These are phyloP conservation scores for Abeoforma whisleri DNA, from an alignment of 78 protist species.

Conservation along the genomic window DNA sequence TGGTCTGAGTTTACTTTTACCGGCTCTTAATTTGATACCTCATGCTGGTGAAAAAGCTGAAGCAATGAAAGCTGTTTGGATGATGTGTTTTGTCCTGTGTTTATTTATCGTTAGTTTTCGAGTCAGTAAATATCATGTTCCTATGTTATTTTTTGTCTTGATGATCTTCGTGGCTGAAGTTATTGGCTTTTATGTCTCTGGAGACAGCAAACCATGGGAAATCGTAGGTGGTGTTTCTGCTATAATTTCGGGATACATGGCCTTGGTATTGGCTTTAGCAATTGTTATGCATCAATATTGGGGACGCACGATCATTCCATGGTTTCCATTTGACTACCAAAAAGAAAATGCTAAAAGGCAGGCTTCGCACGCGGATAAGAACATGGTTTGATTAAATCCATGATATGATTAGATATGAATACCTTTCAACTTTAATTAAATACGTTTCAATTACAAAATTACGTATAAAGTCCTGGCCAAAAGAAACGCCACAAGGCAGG, in stretches of 20 bases:
- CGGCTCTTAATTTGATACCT: too few species aligned
- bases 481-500: too few species aligned
- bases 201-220: not conserved
- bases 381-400: too few species aligned
- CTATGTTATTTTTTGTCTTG: not conserved
- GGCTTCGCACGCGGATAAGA: too few species aligned
- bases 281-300: not conserved
- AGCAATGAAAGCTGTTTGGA: not conserved
- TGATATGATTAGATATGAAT: too few species aligned
- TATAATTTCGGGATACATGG: conserved; percentile 17
- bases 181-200: not conserved
- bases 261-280: not conserved
- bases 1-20: not conserved
- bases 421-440: too few species aligned
- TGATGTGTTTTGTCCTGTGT: not conserved
- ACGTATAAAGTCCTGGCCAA: too few species aligned
- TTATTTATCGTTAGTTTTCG: not conserved
- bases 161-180: not conserved
- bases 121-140: not conserved
- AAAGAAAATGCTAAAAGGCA: not conserved
- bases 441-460: too few species aligned
- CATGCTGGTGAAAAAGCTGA: not conserved
- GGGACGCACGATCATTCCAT: not conserved
- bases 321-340: not conserved
- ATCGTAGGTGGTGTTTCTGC: not conserved